Evolutionary conservation across 768 basidiomycete genomes (phyloP).

Genomic region (Vararia minispora): DNA sequence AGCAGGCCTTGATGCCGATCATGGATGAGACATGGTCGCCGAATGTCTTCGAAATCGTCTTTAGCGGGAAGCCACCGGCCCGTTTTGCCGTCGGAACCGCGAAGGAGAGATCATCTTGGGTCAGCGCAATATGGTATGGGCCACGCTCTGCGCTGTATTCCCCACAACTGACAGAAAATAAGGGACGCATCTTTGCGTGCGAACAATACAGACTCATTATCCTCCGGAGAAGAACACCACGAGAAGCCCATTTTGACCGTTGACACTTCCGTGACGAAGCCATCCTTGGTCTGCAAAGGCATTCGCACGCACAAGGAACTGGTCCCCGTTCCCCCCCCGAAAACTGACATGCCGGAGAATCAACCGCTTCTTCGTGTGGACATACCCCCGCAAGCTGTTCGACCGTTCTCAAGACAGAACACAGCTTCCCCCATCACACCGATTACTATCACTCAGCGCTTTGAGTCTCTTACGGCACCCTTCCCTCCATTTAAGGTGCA

Average conservation of each 20-base stretch:
- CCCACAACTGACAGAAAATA: too few species aligned
- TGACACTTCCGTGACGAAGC: too few species aligned
- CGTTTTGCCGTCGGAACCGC: conserved; percentile 52
- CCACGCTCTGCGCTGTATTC: too few species aligned
- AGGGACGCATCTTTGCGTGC: conserved; percentile 51
- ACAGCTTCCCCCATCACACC: conserved; percentile 11
- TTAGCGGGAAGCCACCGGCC: conserved; percentile 40
- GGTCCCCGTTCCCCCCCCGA: too few species aligned
- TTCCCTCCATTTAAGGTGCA: conserved; percentile 22
- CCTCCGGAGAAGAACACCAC: too few species aligned
- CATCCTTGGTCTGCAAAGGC: too few species aligned
- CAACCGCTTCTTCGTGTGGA: too few species aligned
- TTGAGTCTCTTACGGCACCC: conserved; percentile 15
- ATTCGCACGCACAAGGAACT: too few species aligned
- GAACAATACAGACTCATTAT: too few species aligned
- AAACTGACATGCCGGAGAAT: too few species aligned
- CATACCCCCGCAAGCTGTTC: not conserved
- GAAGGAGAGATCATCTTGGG: conserved; percentile 60
- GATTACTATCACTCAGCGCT: conserved; percentile 18
- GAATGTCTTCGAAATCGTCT: conserved; percentile 55
- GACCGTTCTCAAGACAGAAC: too few species aligned
- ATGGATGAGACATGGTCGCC: conserved; percentile 28
- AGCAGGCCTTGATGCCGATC: conserved; percentile 30
- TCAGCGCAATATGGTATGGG: conserved; percentile 70
- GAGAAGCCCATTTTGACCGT: too few species aligned